Percentiles rank a stretch among this genome's conserved stretches.
These are phyloP conservation scores for Cyclocybe cylindracea DNA, from an alignment of 768 basidiomycete species.

Conservation along the genomic window DNA sequence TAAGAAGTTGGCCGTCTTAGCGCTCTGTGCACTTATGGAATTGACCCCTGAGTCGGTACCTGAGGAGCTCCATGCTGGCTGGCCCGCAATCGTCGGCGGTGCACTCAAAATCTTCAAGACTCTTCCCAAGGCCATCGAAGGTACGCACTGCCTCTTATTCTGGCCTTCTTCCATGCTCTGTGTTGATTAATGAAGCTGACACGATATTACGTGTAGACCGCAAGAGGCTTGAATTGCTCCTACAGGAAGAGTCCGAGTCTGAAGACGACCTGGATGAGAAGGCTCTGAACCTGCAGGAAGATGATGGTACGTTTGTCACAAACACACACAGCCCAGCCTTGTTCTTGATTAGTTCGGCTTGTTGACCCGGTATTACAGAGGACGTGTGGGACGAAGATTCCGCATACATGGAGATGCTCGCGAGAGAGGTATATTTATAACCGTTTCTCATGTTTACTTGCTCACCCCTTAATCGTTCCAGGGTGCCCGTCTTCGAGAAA, in stretches of 20 bases:
- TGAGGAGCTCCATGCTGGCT: conserved; percentile 61
- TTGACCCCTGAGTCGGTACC: conserved; percentile 60
- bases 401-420: conserved; percentile 84
- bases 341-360: neutral
- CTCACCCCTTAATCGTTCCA: conserved; percentile 24
- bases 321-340: neutral
- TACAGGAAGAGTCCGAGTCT: conserved; percentile 37
- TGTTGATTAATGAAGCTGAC: conserved; percentile 38
- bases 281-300: conserved; percentile 64
- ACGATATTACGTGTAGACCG: conserved; percentile 45
- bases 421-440: conserved; percentile 60
- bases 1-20: conserved; percentile 80
- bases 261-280: conserved; percentile 55
- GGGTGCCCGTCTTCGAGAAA: conserved; percentile 75
- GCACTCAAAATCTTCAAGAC: conserved; percentile 75
- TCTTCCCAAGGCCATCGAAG: conserved; percentile 73
- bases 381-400: conserved; percentile 93
- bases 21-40: conserved; percentile 78
- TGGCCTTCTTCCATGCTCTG: neutral
- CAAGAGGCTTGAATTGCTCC: conserved; percentile 57
- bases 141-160: conserved; percentile 34
- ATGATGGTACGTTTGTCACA: conserved; percentile 48
- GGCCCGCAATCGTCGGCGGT: conserved; percentile 74
- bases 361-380: conserved; percentile 41
- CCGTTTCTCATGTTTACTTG: conserved; percentile 15